A percentile compares a stretch with the other conserved stretches of the same genome.
Conservation (phyloP, 108 stramenopile genomes). For the Nitzschia sp. region DNA sequence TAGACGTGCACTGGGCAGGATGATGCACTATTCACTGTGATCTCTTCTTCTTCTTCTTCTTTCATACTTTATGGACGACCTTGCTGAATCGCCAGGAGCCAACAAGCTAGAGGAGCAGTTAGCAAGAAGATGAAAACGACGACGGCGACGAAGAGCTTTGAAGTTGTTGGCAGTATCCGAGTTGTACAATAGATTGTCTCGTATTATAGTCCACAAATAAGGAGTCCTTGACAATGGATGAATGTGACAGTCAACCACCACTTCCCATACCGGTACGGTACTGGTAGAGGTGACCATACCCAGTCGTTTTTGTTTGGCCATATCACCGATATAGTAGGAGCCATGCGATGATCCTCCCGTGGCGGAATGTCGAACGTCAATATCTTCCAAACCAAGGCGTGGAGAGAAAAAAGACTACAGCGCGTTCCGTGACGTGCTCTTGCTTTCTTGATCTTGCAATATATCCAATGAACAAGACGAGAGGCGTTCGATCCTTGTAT, state of each 20-base stretch:
- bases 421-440: slow-evolving; percentile 30
- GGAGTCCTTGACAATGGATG: slow-evolving; percentile 31
- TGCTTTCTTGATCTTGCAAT: slow-evolving; percentile 4
- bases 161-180: no score
- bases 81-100: no score
- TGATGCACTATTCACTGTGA: no score
- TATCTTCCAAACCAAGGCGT: slow-evolving; percentile 53
- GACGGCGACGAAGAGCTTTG: no score
- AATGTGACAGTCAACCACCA: slow-evolving; percentile 22
- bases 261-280: no score
- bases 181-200: no score
- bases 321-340: slow-evolving; percentile 42
- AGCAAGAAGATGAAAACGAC: no score
- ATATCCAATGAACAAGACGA: slow-evolving; percentile 5
- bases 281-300: neutral
- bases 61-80: no score
- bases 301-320: slow-evolving; percentile 25
- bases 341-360: slow-evolving; percentile 71
- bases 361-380: slow-evolving; percentile 56
- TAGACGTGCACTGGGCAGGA: no score
- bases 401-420: slow-evolving; percentile 41
- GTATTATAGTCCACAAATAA: slow-evolving; percentile 34
- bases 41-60: no score
- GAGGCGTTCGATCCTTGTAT: neutral
- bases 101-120: no score